Percentiles rank a stretch among this genome's conserved stretches.
Conservation (phyloP, 768 basidiomycete species). For the Boletus vermiculosoides region DNA sequence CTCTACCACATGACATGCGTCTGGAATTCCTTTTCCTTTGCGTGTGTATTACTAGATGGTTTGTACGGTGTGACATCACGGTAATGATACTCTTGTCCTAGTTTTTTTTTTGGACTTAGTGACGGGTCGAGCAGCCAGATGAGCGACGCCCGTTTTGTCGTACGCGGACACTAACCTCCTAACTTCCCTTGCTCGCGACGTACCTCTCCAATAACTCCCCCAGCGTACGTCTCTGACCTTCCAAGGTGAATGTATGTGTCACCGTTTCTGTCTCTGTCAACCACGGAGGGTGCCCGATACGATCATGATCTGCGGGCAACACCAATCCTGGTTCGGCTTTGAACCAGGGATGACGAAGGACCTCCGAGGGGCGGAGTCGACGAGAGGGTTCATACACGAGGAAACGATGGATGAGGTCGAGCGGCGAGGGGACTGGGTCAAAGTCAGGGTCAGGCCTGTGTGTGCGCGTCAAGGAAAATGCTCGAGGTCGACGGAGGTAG, state of each 20-base stretch:
- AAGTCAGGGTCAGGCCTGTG: conserved; percentile 1
- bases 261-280: not conserved
- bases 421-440: conserved; percentile 21
- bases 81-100: conserved; percentile 6
- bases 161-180: not conserved
- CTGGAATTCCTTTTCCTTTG: not conserved
- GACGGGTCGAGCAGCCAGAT: not conserved
- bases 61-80: conserved; percentile 2
- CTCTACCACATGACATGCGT: conserved; percentile 4
- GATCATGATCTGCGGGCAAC: conserved; percentile 39
- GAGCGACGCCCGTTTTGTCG: not conserved
- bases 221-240: conserved; percentile 21
- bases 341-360: conserved; percentile 63
- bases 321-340: conserved; percentile 36
- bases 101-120: not conserved
- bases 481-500: conserved; percentile 38
- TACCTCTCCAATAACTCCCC: conserved; percentile 24
- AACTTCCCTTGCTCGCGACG: not conserved
- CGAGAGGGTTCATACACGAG: conserved; percentile 57
- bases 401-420: conserved; percentile 59
- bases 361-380: conserved; percentile 49
- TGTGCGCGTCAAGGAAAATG: conserved; percentile 6
- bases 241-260: conserved; percentile 17
- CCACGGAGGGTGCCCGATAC: conserved; percentile 1
- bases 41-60: not conserved